Evolutionary conservation across 805 yeast species (phyloP), one percentile per base, ranked within the genome.

Genomic region (Sugiyamaella chiloensis): DNA sequence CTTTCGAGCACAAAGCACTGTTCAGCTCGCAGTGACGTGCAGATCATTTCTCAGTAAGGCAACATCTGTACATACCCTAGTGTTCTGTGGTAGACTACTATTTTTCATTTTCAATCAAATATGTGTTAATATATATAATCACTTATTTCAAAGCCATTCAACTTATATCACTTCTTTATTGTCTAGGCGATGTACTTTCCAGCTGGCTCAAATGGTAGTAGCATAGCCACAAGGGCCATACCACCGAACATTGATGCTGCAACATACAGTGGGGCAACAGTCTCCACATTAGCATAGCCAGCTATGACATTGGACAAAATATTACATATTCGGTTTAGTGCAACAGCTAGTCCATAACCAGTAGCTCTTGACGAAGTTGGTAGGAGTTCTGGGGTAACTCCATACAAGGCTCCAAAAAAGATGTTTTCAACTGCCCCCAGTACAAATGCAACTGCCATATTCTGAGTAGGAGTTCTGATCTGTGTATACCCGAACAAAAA

Each of bases 401-500:
- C 78, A 52, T 72, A 74, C 24, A 74, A 61, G 4, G 73, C 75
- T 1, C 75, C 77, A 53, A 68, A 72, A 44, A 55, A 57, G 23
- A 60, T 57, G 47, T 54, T 58, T 31, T 47, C 50, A 20, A 53
- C 58, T 3, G 53, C 52, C 24, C 45, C 45, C 23, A 55, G 54
- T 24, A 72, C 70, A 9, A 71, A 65, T 14, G 69, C 60, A 26
- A 72, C 60, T 8, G 69, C 76, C 45, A 79, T 76, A 56, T 78
- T 79, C 67, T 75, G 79, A 4, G 73, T 66, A 40, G 77, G 67
- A 0, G 81, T 72, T 60, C 75, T 73, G 9, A 81, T 81, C 2
- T 82, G 76, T 11, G 87, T 81, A 53, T 82, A 80, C 40, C 80
- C 81, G 57, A 80, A 80, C 48, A 82, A 60, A 40, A 81, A 71